These are phyloP conservation scores for Solanum chacoense DNA, from an alignment of 305 asterid genomes.

Conservation along the genomic window DNA sequence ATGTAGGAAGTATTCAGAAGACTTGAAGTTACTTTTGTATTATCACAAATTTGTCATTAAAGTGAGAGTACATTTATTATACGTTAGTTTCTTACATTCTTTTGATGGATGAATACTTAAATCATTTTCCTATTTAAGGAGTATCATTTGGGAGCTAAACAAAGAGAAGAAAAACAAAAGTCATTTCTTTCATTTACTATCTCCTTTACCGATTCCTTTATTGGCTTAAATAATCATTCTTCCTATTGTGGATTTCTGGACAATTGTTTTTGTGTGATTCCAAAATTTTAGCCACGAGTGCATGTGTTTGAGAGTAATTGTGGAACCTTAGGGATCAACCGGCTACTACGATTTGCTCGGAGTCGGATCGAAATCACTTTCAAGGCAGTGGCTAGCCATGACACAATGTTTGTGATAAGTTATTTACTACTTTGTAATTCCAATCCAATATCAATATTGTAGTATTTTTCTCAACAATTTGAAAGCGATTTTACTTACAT, in stretches of 20 bases:
- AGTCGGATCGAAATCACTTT: not conserved
- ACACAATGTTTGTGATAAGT: not conserved
- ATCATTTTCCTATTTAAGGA: not conserved
- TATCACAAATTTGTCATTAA: too few relatives aligned
- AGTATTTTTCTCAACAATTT: not conserved
- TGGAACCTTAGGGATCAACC: not conserved
- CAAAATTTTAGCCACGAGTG: not conserved
- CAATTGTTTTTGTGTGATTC: too few relatives aligned
- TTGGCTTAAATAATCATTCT: not conserved
- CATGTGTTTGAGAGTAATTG: not conserved
- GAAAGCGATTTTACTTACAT: not conserved
- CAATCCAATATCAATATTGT: not conserved
- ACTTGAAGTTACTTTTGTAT: not conserved
- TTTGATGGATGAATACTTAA: not conserved
- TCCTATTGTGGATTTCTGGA: not conserved
- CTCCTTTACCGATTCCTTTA: not conserved
- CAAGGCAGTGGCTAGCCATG: not conserved
- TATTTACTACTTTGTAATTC: not conserved
- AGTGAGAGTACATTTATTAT: not conserved
- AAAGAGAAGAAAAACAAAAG: not conserved
- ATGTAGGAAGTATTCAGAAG: not conserved
- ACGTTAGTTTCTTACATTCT: not conserved
- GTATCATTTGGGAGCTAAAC: not conserved
- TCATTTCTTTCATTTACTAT: not conserved
- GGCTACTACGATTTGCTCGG: not conserved